These are phyloP conservation scores for Calycina herbarum DNA, from an alignment of 2,329 filamentous ascomycete species.

Conservation along the genomic window DNA sequence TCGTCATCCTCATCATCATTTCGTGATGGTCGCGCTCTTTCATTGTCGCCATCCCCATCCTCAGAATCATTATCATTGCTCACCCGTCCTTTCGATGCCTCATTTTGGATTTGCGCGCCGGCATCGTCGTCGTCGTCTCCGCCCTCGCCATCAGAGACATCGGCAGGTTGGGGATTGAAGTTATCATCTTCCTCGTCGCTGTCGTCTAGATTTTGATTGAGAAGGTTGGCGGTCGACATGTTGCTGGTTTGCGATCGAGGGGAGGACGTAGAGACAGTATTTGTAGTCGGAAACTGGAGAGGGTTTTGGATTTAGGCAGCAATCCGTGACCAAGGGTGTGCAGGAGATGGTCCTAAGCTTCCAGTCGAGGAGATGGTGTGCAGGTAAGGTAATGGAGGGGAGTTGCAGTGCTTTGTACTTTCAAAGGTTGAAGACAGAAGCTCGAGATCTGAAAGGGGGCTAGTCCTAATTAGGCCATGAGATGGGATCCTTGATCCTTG, in stretches of 20 bases:
- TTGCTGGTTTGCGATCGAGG: slow-evolving; percentile 15
- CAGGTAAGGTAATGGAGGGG: slow-evolving; percentile 1
- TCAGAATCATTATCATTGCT: slow-evolving; percentile 48
- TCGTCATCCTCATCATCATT: slow-evolving; percentile 45
- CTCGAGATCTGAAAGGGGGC: not conserved
- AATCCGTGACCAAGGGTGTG: not conserved
- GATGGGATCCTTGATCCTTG: not conserved
- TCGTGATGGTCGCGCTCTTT: slow-evolving; percentile 23
- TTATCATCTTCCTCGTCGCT: slow-evolving; percentile 73
- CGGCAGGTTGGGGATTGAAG: slow-evolving; percentile 80
- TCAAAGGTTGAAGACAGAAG: slow-evolving; percentile 6
- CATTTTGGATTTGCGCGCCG: slow-evolving; percentile 32
- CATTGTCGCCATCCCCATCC: slow-evolving; percentile 34
- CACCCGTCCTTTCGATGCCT: slow-evolving; percentile 35
- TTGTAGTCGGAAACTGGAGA: slow-evolving; percentile 16
- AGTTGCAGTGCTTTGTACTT: slow-evolving; percentile 10
- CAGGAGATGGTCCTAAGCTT: not conserved
- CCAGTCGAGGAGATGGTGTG: not conserved
- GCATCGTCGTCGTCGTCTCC: slow-evolving; percentile 35
- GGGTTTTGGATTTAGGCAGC: slow-evolving; percentile 14
- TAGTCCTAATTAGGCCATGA: not conserved
- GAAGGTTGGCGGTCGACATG: slow-evolving; percentile 34
- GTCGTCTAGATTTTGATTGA: slow-evolving; percentile 45
- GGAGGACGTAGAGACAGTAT: slow-evolving; percentile 11
- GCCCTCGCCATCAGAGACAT: slow-evolving; percentile 71